Conservation (phyloP, 139 green algal genomes). For the Chlorella sorokiniana region DNA sequence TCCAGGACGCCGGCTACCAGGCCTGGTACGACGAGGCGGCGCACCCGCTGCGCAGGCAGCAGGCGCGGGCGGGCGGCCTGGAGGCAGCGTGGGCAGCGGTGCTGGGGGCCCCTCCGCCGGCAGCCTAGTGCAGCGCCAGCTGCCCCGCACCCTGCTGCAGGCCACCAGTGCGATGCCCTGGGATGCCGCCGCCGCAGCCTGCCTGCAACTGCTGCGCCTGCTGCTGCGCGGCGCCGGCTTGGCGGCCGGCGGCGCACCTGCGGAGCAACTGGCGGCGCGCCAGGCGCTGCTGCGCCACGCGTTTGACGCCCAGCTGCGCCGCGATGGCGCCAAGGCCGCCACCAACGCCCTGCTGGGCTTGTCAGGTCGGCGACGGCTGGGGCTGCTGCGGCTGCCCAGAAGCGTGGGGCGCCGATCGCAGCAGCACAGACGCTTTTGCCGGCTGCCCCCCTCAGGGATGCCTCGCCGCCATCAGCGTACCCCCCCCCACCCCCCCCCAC, state of each 20-base stretch:
- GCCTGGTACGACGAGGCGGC: constrained; percentile 45
- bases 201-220: constrained; percentile 13
- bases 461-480: no score
- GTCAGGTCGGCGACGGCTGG: neutral
- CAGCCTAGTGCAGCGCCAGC: constrained; percentile 31
- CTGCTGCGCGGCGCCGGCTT: neutral
- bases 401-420: neutral
- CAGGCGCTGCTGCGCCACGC: neutral
- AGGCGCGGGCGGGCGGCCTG: constrained; percentile 1
- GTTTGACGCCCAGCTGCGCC: neutral
- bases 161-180: constrained; percentile 10
- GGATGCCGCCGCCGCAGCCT: constrained; percentile 21
- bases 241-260: neutral
- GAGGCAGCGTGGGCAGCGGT: constrained; percentile 40
- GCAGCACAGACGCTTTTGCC: neutral
- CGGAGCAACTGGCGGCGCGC: neutral
- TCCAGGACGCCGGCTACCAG: constrained; percentile 41
- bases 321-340: neutral
- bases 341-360: neutral
- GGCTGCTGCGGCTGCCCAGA: no score
- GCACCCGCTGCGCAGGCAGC: constrained; percentile 18
- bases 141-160: constrained; percentile 35
- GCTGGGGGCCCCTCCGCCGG: constrained; percentile 10
- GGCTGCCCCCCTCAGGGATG: no score
- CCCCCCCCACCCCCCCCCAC: no score